These are phyloP conservation scores for Emmonsiellopsis sp. DNA, from an alignment of 2,329 filamentous ascomycete species.

Conservation along the genomic window DNA sequence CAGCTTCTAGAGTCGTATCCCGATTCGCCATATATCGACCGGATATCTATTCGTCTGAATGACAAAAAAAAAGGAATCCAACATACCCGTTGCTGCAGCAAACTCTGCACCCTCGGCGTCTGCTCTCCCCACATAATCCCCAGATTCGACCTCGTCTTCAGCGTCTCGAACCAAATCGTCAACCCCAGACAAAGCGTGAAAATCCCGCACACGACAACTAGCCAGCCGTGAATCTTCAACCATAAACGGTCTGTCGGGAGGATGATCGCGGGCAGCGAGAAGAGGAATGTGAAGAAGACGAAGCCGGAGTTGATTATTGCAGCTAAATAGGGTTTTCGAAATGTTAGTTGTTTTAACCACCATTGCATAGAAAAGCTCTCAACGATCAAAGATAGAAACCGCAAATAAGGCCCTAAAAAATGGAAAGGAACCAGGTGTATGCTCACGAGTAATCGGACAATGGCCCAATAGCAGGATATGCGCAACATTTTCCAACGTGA, in stretches of 20 bases:
- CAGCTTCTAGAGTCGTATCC: too few relatives aligned
- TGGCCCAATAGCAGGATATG: constrained; percentile 42
- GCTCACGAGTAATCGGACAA: constrained; percentile 45
- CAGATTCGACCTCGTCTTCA: constrained; percentile 57
- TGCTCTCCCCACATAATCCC: constrained; percentile 52
- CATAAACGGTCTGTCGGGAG: constrained; percentile 56
- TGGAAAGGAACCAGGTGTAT: neutral
- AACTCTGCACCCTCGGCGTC: constrained; percentile 48
- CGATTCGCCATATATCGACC: too few relatives aligned
- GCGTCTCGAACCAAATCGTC: constrained; percentile 62
- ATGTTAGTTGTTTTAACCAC: neutral
- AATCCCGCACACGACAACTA: constrained; percentile 51
- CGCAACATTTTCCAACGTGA: constrained; percentile 42
- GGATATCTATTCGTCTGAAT: too few relatives aligned
- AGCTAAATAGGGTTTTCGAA: constrained; percentile 33
- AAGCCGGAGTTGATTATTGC: constrained; percentile 64
- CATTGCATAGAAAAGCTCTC: too few relatives aligned
- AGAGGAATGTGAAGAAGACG: constrained; percentile 59
- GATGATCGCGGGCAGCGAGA: constrained; percentile 62
- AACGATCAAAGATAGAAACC: too few relatives aligned
- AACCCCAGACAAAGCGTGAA: constrained; percentile 60
- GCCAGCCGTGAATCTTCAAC: constrained; percentile 60
- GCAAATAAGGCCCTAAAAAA: too few relatives aligned
- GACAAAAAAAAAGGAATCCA: neutral
- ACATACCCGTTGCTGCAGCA: constrained; percentile 61